Evolutionary conservation across 2,329 filamentous ascomycete genomes (phyloP), one percentile per base, ranked within the genome.

Genomic region (Paracamarosporium sp.): DNA sequence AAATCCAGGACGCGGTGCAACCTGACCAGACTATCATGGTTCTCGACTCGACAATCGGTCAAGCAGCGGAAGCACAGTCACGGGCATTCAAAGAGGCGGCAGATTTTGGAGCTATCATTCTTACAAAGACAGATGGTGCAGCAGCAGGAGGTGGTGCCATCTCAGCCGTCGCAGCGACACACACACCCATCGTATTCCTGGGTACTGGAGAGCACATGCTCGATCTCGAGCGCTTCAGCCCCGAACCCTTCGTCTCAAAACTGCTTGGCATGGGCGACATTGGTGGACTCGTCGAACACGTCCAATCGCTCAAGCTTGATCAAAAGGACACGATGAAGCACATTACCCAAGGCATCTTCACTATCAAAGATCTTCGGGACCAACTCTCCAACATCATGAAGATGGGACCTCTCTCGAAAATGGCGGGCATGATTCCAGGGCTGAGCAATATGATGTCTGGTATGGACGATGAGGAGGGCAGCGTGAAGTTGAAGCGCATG

Each of bases 271-370:
- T 98, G 93, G 95, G 95, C 44, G 95, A 99, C 71, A 96, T 99
- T 84, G 90, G 91, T 25, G 94, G 95, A 0, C 80, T 99, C 30
- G 91, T 99, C 11, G 95, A 99, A 78, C 95, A 99, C 74, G 95
- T 99, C 1, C 95, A 99, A 76, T 92, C 90, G 30, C 85, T 99
- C 50, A 97, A 96, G 75, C 86, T 97, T 48, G 93, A 98, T 77
- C 95, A 97, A 66, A 98, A 99, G 79, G 94, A 98, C 70, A 98
- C 95, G 3, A 97, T 99, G 85, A 99, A 99, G 82, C 94, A 99
- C 80, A 96, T 99, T 65, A 90, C 92, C 6, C 94, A 97, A 72
- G 95, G 95, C 55, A 93, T 97, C 62, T 99, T 98, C 78, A 97
- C 95, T 0, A 86, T 99, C 31, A 90, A 95, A 54, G 95, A 99